phyloP scores from a whole-genome alignment of 2,329 filamentous ascomycete species.

The Madurella mycetomatis region DNA sequence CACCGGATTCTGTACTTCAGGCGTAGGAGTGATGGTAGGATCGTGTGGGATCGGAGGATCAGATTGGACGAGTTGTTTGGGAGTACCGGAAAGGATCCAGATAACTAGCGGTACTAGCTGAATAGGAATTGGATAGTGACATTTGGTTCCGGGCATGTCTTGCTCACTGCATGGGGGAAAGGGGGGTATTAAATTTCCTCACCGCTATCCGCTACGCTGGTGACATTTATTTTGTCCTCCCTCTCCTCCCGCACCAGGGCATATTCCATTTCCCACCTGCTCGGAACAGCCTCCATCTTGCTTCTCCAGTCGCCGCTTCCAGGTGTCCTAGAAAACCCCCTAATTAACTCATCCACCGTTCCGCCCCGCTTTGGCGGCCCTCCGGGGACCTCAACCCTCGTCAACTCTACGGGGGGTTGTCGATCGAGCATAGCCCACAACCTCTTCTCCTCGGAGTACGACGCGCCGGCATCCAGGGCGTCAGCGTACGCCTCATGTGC shows the following conservation, averaged over 20 bases:
- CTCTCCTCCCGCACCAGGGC: conserved; percentile 1
- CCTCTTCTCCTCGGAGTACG: conserved; percentile 38
- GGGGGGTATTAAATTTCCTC: conserved; percentile 7
- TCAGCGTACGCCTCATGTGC: conserved; percentile 43
- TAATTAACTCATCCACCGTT: conserved; percentile 27
- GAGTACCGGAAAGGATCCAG: conserved; percentile 37
- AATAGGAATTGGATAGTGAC: neutral
- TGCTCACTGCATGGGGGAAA: neutral
- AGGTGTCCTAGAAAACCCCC: conserved; percentile 31
- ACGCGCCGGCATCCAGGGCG: conserved; percentile 37
- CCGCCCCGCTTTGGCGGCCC: conserved; percentile 26
- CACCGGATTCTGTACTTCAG: conserved; percentile 61
- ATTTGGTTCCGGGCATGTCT: neutral
- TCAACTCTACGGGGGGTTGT: conserved; percentile 32
- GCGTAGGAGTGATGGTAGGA: conserved; percentile 43
- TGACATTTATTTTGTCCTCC: neutral
- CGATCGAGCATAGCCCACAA: conserved; percentile 44
- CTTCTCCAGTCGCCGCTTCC: conserved; percentile 36
- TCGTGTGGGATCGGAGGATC: conserved; percentile 55
- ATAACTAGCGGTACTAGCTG: neutral
- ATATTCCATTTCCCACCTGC: conserved; percentile 41
- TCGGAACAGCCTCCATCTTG: conserved; percentile 31
- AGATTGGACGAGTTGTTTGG: conserved; percentile 54
- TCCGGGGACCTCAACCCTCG: conserved; percentile 30
- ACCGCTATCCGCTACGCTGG: neutral